Percentiles rank a stretch among this genome's conserved stretches.
These are phyloP conservation scores for Viridothelium virens DNA, from an alignment of 495 filamentous ascomycete genomes.

Conservation along the genomic window DNA sequence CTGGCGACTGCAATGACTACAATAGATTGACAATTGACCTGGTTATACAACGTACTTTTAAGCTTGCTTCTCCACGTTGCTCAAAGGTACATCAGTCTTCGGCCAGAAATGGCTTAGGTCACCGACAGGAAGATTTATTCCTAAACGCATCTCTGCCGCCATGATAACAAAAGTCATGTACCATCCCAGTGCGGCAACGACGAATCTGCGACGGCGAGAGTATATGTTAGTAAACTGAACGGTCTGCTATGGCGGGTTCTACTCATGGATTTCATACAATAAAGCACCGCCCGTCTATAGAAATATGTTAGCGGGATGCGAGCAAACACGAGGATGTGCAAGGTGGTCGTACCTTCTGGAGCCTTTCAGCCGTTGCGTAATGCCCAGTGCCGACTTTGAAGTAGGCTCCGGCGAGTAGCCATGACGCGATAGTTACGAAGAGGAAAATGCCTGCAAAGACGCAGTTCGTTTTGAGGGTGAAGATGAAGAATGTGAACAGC, in stretches of 20 bases:
- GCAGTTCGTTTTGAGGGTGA: constrained; percentile 47
- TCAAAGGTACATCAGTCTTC: constrained; percentile 41
- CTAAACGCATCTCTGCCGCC: constrained; percentile 50
- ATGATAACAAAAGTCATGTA: constrained; percentile 47
- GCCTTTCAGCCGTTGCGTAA: constrained; percentile 35
- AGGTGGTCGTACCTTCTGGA: constrained; percentile 38
- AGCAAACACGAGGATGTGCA: neutral
- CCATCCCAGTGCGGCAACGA: constrained; percentile 46
- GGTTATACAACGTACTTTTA: neutral
- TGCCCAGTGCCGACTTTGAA: constrained; percentile 44
- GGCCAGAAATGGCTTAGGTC: constrained; percentile 50
- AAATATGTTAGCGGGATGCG: constrained; percentile 12
- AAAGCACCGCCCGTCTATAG: constrained; percentile 39
- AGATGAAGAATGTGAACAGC: constrained; percentile 49
- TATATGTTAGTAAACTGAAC: constrained; percentile 17
- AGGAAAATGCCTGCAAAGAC: constrained; percentile 49
- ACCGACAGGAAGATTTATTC: constrained; percentile 45
- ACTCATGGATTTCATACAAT: constrained; percentile 14
- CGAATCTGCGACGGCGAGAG: constrained; percentile 32
- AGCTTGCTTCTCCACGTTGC: constrained; percentile 29
- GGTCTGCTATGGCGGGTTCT: neutral
- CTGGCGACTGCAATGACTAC: neutral
- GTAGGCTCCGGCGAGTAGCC: constrained; percentile 45
- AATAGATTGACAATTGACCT: constrained; percentile 7
- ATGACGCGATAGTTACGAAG: constrained; percentile 42